These are phyloP conservation scores for Tephrocybe rancida DNA, from an alignment of 768 basidiomycete genomes.

Conservation along the genomic window DNA sequence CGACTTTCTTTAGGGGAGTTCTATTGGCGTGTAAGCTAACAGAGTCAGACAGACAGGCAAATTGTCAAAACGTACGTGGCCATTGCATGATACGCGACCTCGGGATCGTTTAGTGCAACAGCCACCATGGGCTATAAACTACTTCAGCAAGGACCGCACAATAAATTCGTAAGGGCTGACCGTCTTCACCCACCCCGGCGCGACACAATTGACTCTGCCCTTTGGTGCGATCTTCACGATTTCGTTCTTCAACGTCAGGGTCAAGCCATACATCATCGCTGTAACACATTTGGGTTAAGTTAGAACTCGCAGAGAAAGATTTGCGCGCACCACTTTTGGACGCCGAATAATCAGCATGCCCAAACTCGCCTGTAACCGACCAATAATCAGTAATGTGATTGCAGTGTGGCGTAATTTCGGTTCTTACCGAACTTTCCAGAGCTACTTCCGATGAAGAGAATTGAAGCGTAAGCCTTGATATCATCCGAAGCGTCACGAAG, in stretches of 20 bases:
- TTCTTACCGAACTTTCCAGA: slow-evolving; percentile 66
- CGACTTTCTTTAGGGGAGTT: slow-evolving; percentile 72
- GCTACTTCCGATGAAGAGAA: slow-evolving; percentile 71
- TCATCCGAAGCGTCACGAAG: slow-evolving; percentile 40
- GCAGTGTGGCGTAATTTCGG: neutral
- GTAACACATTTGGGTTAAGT: neutral
- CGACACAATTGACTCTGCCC: slow-evolving; percentile 71
- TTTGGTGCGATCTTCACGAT: slow-evolving; percentile 74
- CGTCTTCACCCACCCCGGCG: slow-evolving; percentile 70
- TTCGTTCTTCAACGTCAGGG: slow-evolving; percentile 74
- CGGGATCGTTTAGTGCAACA: slow-evolving; percentile 55
- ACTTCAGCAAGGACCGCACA: neutral
- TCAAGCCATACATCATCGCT: slow-evolving; percentile 78
- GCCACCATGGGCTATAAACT: slow-evolving; percentile 51
- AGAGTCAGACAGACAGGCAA: neutral
- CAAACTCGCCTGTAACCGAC: slow-evolving; percentile 46
- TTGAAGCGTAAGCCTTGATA: slow-evolving; percentile 55
- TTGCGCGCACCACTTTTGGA: slow-evolving; percentile 62
- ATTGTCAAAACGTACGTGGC: slow-evolving; percentile 56
- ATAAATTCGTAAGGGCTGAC: slow-evolving; percentile 17
- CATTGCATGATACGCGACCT: slow-evolving; percentile 55
- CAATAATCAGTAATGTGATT: neutral
- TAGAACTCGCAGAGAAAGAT: neutral
- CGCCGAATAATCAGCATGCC: slow-evolving; percentile 67
- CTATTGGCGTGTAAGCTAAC: slow-evolving; percentile 31